Percentiles rank a stretch among this genome's conserved stretches.
These are phyloP conservation scores for Ocimum tenuiflorum DNA, from an alignment of 257 asterid species.

Conservation along the genomic window DNA sequence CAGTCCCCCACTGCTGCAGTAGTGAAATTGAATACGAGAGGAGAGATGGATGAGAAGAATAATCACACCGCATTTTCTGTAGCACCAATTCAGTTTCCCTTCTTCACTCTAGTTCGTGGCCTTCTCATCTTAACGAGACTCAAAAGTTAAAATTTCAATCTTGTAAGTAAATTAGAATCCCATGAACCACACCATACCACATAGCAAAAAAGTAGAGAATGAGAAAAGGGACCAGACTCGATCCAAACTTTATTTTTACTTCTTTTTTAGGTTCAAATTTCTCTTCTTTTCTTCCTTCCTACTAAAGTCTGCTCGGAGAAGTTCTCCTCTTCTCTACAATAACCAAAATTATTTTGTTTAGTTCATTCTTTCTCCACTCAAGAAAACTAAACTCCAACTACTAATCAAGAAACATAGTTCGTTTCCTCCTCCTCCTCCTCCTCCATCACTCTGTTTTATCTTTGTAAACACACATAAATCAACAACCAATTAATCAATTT, in stretches of 20 bases:
- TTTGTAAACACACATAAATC: neutral
- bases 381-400: neutral
- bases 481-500: slow-evolving; percentile 34
- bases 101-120: no score
- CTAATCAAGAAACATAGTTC: slow-evolving; percentile 40
- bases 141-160: no score
- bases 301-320: no score
- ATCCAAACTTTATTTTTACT: no score
- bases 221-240: no score
- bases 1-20: neutral
- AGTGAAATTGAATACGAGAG: no score
- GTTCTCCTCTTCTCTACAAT: slow-evolving; percentile 53
- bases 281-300: neutral
- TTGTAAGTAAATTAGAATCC: neutral
- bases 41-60: slow-evolving; percentile 15
- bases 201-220: neutral
- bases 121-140: no score
- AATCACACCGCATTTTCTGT: no score
- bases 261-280: neutral
- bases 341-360: slow-evolving; percentile 24
- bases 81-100: no score
- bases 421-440: slow-evolving; percentile 29
- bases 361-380: neutral
- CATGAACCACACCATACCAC: no score
- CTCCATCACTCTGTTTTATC: neutral